Percentiles rank a stretch among this genome's conserved stretches.
Evolutionary conservation across 805 yeast genomes (phyloP).

Genomic region (Diddensiella caesifluorescens): DNA sequence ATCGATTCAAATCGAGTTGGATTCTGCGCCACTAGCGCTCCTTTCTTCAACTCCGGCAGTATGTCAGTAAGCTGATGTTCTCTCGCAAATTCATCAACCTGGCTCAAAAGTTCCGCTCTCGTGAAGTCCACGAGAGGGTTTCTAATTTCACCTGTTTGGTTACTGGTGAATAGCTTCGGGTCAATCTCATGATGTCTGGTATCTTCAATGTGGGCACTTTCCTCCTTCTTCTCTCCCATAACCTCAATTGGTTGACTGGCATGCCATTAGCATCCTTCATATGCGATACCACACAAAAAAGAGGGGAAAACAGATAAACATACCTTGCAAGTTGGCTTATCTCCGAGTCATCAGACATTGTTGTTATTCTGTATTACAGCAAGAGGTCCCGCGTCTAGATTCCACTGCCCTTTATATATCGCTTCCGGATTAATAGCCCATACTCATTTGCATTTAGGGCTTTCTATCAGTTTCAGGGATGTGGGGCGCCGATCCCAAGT

Average conservation of each 20-base stretch:
- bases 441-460: neutral
- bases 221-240: neutral
- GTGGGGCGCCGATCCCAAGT: neutral
- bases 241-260: neutral
- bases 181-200: slow-evolving; percentile 3
- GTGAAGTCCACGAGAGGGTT: slow-evolving; percentile 27
- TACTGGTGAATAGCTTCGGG: slow-evolving; percentile 2
- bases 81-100: slow-evolving; percentile 24
- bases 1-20: slow-evolving; percentile 37
- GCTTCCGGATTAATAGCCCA: too few relatives aligned
- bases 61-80: slow-evolving; percentile 24
- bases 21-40: slow-evolving; percentile 53
- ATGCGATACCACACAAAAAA: neutral
- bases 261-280: neutral
- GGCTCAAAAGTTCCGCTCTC: slow-evolving; percentile 21
- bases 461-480: neutral
- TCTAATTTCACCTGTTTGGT: slow-evolving; percentile 8
- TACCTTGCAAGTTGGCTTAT: slow-evolving; percentile 1
- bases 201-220: slow-evolving; percentile 2
- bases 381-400: neutral
- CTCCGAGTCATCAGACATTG: neutral
- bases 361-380: neutral
- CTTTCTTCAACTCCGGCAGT: slow-evolving; percentile 31
- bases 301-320: neutral
- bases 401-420: too few relatives aligned